Evolutionary conservation across 2,329 filamentous ascomycete genomes (phyloP).

Genomic region (Penicillium sp.): DNA sequence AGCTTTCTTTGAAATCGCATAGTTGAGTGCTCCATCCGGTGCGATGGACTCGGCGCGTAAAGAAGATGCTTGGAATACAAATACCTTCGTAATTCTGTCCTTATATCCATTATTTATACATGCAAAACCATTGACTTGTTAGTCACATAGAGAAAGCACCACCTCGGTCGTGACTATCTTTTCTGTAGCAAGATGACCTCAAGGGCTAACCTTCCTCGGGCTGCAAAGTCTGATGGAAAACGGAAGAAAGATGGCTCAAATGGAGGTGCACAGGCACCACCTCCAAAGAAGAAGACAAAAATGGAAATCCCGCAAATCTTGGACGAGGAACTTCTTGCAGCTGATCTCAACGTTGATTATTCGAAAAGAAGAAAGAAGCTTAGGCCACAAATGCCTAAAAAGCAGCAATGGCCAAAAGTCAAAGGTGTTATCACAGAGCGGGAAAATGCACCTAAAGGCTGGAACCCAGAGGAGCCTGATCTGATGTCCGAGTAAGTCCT

Average conservation of each 20-base stretch:
- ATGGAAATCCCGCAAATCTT: not conserved
- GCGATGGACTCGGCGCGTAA: not conserved
- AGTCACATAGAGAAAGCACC: not conserved
- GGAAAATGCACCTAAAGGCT: not conserved
- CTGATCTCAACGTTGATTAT: not conserved
- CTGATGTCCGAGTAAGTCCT: not conserved
- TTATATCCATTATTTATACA: not conserved
- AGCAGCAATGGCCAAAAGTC: not conserved
- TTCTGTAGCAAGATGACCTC: not conserved
- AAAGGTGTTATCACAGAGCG: not conserved
- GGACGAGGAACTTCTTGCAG: not conserved
- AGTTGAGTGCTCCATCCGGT: not conserved
- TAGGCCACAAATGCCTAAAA: not conserved
- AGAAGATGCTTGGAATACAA: not conserved
- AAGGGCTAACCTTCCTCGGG: not conserved
- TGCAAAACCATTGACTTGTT: not conserved
- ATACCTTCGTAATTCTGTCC: not conserved
- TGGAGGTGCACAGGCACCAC: not conserved
- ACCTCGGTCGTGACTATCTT: not conserved
- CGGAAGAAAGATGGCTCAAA: not conserved
- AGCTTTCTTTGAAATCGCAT: not conserved
- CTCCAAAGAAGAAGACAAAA: not conserved
- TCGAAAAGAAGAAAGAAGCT: not conserved
- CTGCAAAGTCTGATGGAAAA: not conserved
- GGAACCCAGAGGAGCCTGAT: conserved; percentile 3